These are phyloP conservation scores for Alnus glutinosa DNA, from an alignment of 306 rosid genomes.

Conservation along the genomic window DNA sequence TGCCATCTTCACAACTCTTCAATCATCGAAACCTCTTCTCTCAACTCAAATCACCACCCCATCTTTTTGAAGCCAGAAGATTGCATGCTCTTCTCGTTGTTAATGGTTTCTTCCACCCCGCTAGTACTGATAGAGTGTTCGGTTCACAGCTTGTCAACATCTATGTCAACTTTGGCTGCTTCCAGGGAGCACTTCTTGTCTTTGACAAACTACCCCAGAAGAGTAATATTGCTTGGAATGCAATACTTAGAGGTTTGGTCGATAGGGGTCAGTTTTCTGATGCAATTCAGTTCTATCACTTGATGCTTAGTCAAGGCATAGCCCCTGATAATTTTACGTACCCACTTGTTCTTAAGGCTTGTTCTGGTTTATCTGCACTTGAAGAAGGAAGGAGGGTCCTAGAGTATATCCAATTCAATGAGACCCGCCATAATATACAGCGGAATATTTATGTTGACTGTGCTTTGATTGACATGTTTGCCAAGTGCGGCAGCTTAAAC, in stretches of 20 bases:
- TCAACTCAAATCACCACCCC: slow-evolving; percentile 41
- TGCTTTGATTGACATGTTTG: slow-evolving; percentile 47
- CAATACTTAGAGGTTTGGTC: slow-evolving; percentile 38
- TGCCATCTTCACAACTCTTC: not conserved
- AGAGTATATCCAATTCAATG: slow-evolving; percentile 12
- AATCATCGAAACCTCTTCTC: slow-evolving; percentile 1
- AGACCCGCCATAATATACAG: not conserved
- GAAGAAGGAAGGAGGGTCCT: slow-evolving; percentile 38
- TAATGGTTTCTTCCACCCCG: slow-evolving; percentile 43
- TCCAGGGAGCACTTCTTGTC: slow-evolving; percentile 29
- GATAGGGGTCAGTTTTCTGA: not conserved
- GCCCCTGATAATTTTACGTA: slow-evolving; percentile 46
- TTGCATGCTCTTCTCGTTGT: slow-evolving; percentile 37
- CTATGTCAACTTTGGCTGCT: slow-evolving; percentile 38
- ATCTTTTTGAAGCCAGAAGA: slow-evolving; percentile 37
- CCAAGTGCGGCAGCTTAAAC: slow-evolving; percentile 39
- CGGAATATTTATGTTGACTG: slow-evolving; percentile 37
- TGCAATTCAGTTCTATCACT: slow-evolving; percentile 2
- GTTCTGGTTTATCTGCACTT: slow-evolving; percentile 40
- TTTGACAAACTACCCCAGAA: slow-evolving; percentile 34
- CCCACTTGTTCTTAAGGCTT: slow-evolving; percentile 50
- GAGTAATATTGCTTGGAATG: slow-evolving; percentile 40
- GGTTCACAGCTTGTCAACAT: slow-evolving; percentile 38
- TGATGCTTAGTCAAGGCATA: not conserved
- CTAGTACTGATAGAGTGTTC: slow-evolving; percentile 13